Percentiles rank a stretch among this genome's conserved stretches.
Conservation (phyloP, 1,284 basidiomycete species). For the Ustilago cynodontis region DNA sequence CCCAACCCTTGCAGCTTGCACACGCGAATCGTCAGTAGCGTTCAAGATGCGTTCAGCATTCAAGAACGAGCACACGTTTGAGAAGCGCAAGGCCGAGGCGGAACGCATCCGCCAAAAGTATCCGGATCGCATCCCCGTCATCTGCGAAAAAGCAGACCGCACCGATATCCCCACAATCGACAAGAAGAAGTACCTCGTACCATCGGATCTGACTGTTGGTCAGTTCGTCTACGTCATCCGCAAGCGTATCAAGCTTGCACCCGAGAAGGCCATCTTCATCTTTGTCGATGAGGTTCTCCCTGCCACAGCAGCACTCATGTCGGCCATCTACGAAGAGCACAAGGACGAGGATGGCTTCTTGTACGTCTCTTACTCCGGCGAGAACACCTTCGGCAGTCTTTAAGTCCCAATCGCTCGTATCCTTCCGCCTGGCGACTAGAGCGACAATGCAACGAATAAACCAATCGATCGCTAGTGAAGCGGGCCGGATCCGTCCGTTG, state of each 20-base stretch:
- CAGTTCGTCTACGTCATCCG: constrained; percentile 99
- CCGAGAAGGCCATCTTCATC: constrained; percentile 85
- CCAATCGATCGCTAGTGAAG: no score
- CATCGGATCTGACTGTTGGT: constrained; percentile 94
- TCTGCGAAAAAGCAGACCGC: constrained; percentile 99
- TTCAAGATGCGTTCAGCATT: constrained; percentile 91
- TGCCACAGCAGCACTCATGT: constrained; percentile 98
- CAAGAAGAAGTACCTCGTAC: constrained; percentile 99
- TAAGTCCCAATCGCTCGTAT: background rate
- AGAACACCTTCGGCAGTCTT: constrained; percentile 60
- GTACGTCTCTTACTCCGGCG: constrained; percentile 67
- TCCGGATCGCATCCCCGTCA: constrained; percentile 97
- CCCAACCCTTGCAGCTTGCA: background rate
- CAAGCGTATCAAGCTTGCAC: constrained; percentile 99
- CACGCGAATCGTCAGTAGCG: background rate
- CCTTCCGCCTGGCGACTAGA: no score
- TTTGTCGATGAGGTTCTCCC: constrained; percentile 89
- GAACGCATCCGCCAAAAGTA: constrained; percentile 98
- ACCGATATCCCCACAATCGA: constrained; percentile 99
- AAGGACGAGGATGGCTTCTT: constrained; percentile 69
- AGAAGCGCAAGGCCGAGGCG: constrained; percentile 97
- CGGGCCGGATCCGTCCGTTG: background rate
- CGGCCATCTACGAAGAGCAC: constrained; percentile 99
- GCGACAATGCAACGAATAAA: no score
- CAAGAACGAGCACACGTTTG: constrained; percentile 99